Percentiles rank a stretch among this genome's conserved stretches.
Evolutionary conservation across 306 rosid genomes (phyloP).

Genomic region (Trifolium subterraneum): DNA sequence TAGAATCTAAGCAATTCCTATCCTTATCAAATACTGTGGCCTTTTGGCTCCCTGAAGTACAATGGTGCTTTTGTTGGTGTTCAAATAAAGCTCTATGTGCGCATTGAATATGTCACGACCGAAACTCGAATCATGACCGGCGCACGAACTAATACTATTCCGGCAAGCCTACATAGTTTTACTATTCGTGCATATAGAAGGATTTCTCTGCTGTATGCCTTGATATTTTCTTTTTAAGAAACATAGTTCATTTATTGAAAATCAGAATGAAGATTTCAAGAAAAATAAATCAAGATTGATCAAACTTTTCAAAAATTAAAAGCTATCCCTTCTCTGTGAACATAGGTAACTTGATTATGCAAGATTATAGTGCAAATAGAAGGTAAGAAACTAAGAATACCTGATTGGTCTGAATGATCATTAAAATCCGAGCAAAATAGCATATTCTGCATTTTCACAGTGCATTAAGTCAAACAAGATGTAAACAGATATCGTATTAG

Average conservation of each 20-base stretch:
- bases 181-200: not conserved
- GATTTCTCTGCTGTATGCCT: not conserved
- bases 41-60: slow-evolving; percentile 4
- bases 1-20: not conserved
- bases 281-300: slow-evolving; percentile 5
- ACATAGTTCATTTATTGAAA: slow-evolving; percentile 9
- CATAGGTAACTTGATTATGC: slow-evolving; percentile 21
- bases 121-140: too few relatives aligned
- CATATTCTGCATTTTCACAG: slow-evolving; percentile 63
- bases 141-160: too few relatives aligned
- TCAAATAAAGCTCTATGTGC: not conserved
- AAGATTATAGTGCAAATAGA: slow-evolving; percentile 21
- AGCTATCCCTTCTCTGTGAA: slow-evolving; percentile 13
- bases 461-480: slow-evolving; percentile 37
- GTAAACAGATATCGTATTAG: slow-evolving; percentile 22
- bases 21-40: slow-evolving; percentile 4
- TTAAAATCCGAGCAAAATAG: slow-evolving; percentile 68
- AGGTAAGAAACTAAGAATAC: slow-evolving; percentile 45
- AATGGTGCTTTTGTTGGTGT: not conserved
- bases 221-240: slow-evolving; percentile 1
- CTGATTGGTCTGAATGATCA: slow-evolving; percentile 66
- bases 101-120: too few relatives aligned
- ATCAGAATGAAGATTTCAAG: slow-evolving; percentile 18
- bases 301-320: slow-evolving; percentile 14
- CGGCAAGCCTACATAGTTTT: slow-evolving; percentile 4